phyloP scores from a whole-genome alignment of 2,329 filamentous ascomycete genomes.

The Colletotrichum plurivorum region DNA sequence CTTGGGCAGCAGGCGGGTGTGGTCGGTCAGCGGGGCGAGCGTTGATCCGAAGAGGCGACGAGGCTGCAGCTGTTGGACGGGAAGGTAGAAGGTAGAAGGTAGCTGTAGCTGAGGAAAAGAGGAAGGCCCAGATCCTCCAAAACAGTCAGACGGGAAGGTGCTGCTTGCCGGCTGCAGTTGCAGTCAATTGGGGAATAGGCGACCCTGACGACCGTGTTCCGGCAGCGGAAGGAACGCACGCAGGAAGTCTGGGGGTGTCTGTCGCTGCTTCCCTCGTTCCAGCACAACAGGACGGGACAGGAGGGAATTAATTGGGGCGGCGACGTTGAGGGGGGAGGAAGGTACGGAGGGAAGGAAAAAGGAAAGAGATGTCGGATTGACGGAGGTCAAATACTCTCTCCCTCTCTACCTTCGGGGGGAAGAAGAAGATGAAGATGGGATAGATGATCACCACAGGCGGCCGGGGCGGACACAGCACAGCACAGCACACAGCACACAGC shows the following conservation, averaged over 20 bases:
- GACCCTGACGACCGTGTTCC: not conserved
- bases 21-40: constrained; percentile 27
- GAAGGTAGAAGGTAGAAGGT: not conserved
- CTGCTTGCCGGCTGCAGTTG: not conserved
- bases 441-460: too few relatives aligned
- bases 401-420: too few relatives aligned
- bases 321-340: too few relatives aligned
- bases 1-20: not conserved
- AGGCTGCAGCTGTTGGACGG: not conserved
- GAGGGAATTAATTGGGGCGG: too few relatives aligned
- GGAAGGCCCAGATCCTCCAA: not conserved
- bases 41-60: constrained; percentile 23
- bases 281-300: not conserved
- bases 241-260: too few relatives aligned
- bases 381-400: too few relatives aligned
- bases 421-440: too few relatives aligned
- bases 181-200: constrained; percentile 1
- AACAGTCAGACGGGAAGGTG: not conserved
- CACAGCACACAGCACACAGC: not conserved
- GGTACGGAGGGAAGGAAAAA: too few relatives aligned
- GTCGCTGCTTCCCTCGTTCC: not conserved
- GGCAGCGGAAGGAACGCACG: too few relatives aligned
- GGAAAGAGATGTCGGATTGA: too few relatives aligned
- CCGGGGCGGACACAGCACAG: too few relatives aligned
- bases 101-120: not conserved